Percentiles rank a stretch among this genome's conserved stretches.
Conservation (phyloP, 2,329 filamentous ascomycete genomes). For the Thielaviopsis euricoi region DNA sequence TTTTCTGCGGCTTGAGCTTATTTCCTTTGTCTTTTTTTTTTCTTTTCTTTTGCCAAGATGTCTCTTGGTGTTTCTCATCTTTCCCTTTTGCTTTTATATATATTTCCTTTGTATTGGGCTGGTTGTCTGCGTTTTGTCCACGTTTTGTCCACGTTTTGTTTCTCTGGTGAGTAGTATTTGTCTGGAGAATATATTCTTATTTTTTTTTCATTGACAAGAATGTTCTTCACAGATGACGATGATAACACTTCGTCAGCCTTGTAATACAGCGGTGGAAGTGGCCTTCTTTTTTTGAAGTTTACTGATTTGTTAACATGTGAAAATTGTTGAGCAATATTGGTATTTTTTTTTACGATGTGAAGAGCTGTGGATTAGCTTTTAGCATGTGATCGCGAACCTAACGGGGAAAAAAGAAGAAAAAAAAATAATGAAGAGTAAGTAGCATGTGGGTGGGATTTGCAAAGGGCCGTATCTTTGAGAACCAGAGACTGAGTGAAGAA, state of each 20-base stretch:
- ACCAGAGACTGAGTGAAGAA: neutral
- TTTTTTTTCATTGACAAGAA: neutral
- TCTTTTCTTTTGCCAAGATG: neutral
- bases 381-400: neutral
- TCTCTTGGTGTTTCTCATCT: no score
- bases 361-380: neutral
- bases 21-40: neutral
- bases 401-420: neutral
- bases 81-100: neutral
- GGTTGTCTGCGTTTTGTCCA: neutral
- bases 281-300: neutral
- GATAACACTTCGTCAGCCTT: no score
- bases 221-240: neutral
- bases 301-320: neutral
- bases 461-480: no score
- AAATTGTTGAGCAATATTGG: neutral
- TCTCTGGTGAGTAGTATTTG: no score
- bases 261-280: no score
- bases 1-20: neutral
- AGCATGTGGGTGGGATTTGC: no score
- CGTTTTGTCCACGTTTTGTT: neutral
- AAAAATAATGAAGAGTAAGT: neutral
- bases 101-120: neutral
- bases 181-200: neutral
- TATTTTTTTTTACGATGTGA: no score